Conservation (phyloP, 192 early-diverging fungal species). For the Allomyces macrogynus region DNA sequence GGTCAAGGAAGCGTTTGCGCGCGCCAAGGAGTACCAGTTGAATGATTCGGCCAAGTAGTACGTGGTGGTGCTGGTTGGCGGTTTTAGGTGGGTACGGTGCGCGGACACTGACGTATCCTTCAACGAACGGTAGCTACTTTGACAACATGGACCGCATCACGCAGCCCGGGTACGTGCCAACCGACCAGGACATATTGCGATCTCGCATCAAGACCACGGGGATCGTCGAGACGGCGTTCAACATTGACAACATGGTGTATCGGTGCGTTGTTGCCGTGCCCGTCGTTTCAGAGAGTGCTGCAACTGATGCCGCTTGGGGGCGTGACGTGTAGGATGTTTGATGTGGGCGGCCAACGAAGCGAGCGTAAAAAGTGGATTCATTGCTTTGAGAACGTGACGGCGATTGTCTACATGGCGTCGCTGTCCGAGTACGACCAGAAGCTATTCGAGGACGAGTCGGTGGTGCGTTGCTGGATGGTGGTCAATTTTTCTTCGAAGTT, state of each 20-base stretch:
- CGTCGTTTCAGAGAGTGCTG: background rate
- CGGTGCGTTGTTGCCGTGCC: constrained; percentile 8
- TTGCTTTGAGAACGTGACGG: constrained; percentile 93
- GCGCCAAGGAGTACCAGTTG: constrained; percentile 81
- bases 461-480: constrained; percentile 35
- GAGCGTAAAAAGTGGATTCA: constrained; percentile 99
- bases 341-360: constrained; percentile 93
- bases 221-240: constrained; percentile 85
- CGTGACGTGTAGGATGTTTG: constrained; percentile 59
- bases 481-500: background rate
- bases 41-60: constrained; percentile 91
- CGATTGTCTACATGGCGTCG: constrained; percentile 85
- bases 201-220: constrained; percentile 94
- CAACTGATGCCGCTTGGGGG: background rate
- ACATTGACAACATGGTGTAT: constrained; percentile 78
- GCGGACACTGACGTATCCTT: background rate
- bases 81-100: background rate
- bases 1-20: constrained; percentile 57
- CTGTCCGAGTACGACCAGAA: constrained; percentile 92
- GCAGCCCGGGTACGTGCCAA: constrained; percentile 57
- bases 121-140: constrained; percentile 51
- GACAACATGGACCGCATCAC: constrained; percentile 76
- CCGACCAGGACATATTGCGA: constrained; percentile 88
- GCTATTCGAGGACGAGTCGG: constrained; percentile 83
- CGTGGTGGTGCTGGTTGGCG: constrained; percentile 10